These are phyloP conservation scores for Allium sativum DNA, from an alignment of 106 monocot genomes.

Conservation along the genomic window DNA sequence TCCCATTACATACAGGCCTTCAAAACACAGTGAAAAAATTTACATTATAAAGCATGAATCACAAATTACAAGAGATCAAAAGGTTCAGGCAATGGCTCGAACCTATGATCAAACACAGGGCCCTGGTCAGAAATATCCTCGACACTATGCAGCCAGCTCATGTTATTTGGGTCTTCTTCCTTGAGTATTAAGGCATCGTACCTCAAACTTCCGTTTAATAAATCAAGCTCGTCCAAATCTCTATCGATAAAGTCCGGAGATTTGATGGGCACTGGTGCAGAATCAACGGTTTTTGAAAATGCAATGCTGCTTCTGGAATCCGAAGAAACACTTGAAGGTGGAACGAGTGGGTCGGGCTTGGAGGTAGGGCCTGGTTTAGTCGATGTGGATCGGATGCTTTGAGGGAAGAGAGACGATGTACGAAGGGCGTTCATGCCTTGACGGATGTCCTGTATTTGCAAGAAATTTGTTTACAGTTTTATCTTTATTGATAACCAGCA, in stretches of 20 bases:
- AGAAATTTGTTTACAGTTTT: too few species aligned
- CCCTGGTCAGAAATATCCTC: slow-evolving; percentile 78
- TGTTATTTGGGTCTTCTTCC: slow-evolving; percentile 81
- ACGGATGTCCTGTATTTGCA: slow-evolving; percentile 55
- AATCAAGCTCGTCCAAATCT: slow-evolving; percentile 43
- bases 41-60: too few species aligned
- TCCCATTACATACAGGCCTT: too few species aligned
- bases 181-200: slow-evolving; percentile 66
- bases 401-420: slow-evolving; percentile 81
- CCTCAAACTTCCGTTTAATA: slow-evolving; percentile 47
- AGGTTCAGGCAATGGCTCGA: slow-evolving; percentile 80
- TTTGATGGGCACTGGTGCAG: slow-evolving; percentile 2
- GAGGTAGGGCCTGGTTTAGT: slow-evolving; percentile 17
- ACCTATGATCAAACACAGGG: slow-evolving; percentile 78
- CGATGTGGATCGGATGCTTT: slow-evolving; percentile 54
- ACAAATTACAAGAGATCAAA: slow-evolving; percentile 30
- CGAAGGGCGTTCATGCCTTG: slow-evolving; percentile 66
- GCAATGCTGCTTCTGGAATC: slow-evolving; percentile 7
- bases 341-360: slow-evolving; percentile 28
- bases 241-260: slow-evolving; percentile 19
- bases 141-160: slow-evolving; percentile 73
- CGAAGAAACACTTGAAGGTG: slow-evolving; percentile 10
- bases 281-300: slow-evolving; percentile 11
- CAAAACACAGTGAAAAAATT: too few species aligned
- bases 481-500: too few species aligned